Evolutionary conservation across 768 basidiomycete genomes (phyloP).

Genomic region (Tephrocybe sp.): DNA sequence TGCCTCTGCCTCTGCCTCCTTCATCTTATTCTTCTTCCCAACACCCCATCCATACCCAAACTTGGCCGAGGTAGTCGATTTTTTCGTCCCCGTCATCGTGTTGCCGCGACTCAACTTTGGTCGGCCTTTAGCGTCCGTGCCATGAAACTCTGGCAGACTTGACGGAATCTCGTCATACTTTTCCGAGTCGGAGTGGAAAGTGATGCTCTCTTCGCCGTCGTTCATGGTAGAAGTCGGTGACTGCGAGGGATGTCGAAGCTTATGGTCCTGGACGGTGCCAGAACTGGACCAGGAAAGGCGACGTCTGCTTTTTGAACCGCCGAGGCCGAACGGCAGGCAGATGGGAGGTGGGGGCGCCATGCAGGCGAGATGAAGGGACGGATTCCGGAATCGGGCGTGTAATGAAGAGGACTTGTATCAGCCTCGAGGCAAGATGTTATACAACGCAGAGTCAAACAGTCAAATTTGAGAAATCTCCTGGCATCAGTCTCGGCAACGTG

Average conservation of each 20-base stretch:
- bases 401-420: background rate
- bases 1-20: constrained; percentile 32
- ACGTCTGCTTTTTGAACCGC: constrained; percentile 41
- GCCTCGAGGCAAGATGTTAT: constrained; percentile 16
- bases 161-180: constrained; percentile 48
- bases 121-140: constrained; percentile 35
- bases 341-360: constrained; percentile 57
- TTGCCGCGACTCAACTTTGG: constrained; percentile 46
- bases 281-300: constrained; percentile 48
- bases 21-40: constrained; percentile 51
- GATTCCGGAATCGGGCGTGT: background rate
- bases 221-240: constrained; percentile 44
- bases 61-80: constrained; percentile 41
- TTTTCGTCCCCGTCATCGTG: constrained; percentile 60
- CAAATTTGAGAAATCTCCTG: constrained; percentile 11
- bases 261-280: constrained; percentile 26
- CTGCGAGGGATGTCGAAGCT: constrained; percentile 40
- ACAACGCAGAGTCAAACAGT: constrained; percentile 3
- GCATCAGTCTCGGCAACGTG: constrained; percentile 16
- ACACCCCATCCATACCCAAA: constrained; percentile 75
- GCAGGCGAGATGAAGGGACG: constrained; percentile 26
- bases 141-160: constrained; percentile 27
- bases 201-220: constrained; percentile 44
- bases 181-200: constrained; percentile 62
- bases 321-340: constrained; percentile 54